phyloP scores from a whole-genome alignment of 352 stramenopile genomes.

The Pythium dissotocum region DNA sequence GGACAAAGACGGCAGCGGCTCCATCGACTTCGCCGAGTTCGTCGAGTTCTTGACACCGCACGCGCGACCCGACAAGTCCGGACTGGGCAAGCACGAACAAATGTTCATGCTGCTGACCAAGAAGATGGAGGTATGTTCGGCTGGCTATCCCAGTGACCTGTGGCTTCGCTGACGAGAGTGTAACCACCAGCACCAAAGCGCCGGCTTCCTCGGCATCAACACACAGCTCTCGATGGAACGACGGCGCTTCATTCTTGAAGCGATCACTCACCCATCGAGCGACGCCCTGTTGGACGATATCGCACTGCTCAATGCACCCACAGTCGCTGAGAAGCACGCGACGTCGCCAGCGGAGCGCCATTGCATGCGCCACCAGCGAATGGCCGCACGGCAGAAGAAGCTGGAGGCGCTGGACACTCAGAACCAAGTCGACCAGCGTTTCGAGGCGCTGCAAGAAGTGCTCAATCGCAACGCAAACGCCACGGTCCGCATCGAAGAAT shows the following conservation, averaged over 20 bases:
- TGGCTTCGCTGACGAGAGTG: neutral
- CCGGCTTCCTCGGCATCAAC: conserved; percentile 73
- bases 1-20: conserved; percentile 70
- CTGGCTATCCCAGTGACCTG: neutral
- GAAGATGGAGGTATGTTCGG: conserved; percentile 65
- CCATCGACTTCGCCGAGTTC: conserved; percentile 83
- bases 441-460: conserved; percentile 48
- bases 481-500: conserved; percentile 3
- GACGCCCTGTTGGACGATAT: conserved; percentile 62
- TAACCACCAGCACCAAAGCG: conserved; percentile 53
- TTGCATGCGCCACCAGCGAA: conserved; percentile 24
- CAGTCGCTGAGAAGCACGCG: conserved; percentile 27
- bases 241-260: conserved; percentile 66
- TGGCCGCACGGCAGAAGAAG: conserved; percentile 45
- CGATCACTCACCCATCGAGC: conserved; percentile 57
- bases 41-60: conserved; percentile 75
- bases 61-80: conserved; percentile 39
- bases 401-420: conserved; percentile 49
- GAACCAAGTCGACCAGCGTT: conserved; percentile 58
- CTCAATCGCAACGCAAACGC: conserved; percentile 17
- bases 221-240: conserved; percentile 80
- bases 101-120: conserved; percentile 79
- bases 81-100: conserved; percentile 54
- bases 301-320: conserved; percentile 34
- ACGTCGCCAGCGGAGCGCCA: conserved; percentile 1